Evolutionary conservation across 169 alveolate species (phyloP), one percentile per base, ranked within the genome.

Genomic region (Perkinsus olseni): DNA sequence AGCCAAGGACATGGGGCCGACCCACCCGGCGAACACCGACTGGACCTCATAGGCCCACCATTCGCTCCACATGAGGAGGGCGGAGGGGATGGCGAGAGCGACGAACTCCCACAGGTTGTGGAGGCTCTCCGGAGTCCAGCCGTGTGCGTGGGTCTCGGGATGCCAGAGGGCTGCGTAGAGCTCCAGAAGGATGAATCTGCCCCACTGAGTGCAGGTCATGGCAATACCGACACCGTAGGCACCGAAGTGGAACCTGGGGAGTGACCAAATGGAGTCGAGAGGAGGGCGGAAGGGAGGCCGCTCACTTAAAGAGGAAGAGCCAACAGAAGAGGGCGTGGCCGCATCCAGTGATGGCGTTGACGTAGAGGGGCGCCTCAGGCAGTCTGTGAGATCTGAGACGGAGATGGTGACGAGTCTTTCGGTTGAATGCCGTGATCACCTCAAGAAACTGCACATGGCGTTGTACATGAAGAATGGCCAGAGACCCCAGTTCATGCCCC

Each of bases 1-100:
- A 1, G 82, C 82, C 37, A 62, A 28, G 34, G 82, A 4, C 82
- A 62, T 62, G 36, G 82, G 82, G 34, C 82, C 82, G 82, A 62
- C 82, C 82, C 82, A 62, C 8, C 82, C 82, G 31, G 82, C 82
- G 34, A 62, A 62, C 37, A 62, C 82, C 37, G 82, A 62, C 82
- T 62, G 82, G 34, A 62, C 82, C 82, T 62, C 82, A 24, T 62
- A 62, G 82, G 82, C 82, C 82, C 82, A 62, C 82, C 82, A 62
- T 62, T 62, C 82, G 31, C 82, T 62, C 82, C 82, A 62, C 82
- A 62, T 62, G 37, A 62, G 34, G 37, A 62, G 34, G 82, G 82
- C 82, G 17, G 82, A 62, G 28, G 82, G 82, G 82, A 62, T 62
- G 31, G 82, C 82, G 8, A 62, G 17, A 21, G 82, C 82, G 31